Percentiles rank a stretch among this genome's conserved stretches.
Evolutionary conservation across 1,139 yeast genomes (phyloP).

Genomic region (Meyerozyma smithsonii): DNA sequence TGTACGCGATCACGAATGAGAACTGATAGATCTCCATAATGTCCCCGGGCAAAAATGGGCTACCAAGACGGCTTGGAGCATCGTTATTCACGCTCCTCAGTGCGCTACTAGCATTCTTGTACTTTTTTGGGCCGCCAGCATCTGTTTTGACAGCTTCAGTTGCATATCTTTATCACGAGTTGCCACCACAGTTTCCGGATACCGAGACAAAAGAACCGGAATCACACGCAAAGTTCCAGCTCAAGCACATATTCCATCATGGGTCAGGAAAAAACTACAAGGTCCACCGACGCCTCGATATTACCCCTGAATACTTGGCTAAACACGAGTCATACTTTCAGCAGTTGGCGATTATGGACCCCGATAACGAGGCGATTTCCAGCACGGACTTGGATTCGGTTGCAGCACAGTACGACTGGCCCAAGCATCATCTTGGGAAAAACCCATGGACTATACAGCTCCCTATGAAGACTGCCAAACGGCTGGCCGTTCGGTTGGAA

Average conservation of each 20-base stretch:
- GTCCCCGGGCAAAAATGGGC: background rate
- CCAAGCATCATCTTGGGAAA: conserved; percentile 24
- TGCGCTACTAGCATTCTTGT: background rate
- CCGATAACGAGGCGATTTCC: conserved; percentile 2
- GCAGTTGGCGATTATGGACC: conserved; percentile 2
- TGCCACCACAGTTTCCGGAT: background rate
- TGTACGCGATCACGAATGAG: background rate
- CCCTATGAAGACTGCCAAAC: conserved; percentile 19
- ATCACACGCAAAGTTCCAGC: conserved; percentile 16
- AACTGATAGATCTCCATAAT: background rate
- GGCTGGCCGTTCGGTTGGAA: conserved; percentile 42
- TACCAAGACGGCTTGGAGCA: background rate
- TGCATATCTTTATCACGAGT: background rate
- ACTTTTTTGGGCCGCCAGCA: background rate
- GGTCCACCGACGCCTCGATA: conserved; percentile 42
- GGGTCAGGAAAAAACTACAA: conserved; percentile 37
- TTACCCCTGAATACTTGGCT: conserved; percentile 34
- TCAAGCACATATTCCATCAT: conserved; percentile 50
- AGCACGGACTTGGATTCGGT: conserved; percentile 22
- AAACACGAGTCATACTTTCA: conserved; percentile 12
- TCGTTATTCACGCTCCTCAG: background rate
- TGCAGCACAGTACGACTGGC: conserved; percentile 36
- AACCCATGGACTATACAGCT: conserved; percentile 43
- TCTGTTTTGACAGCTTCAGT: background rate
- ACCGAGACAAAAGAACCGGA: background rate